Evolutionary conservation across 2,329 filamentous ascomycete genomes (phyloP).

Genomic region (Aureobasidium sp.): DNA sequence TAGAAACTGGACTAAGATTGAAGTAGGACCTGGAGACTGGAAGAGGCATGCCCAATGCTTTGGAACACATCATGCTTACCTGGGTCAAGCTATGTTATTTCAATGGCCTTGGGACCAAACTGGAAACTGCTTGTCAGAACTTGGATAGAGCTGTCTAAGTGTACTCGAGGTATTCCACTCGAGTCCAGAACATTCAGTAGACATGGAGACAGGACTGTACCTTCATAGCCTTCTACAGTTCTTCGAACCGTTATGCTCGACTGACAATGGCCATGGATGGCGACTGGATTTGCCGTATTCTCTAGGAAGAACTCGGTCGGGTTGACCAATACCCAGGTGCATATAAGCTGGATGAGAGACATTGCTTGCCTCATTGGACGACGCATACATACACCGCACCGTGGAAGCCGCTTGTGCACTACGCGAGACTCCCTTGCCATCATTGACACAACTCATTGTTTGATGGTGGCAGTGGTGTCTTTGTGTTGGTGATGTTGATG

Average conservation of each 20-base stretch:
- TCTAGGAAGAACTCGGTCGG: neutral
- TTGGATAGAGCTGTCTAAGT: neutral
- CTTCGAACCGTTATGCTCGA: neutral
- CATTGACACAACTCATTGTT: too few species aligned
- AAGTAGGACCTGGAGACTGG: neutral
- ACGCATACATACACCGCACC: too few species aligned
- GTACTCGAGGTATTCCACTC: too few species aligned
- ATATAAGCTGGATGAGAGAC: neutral
- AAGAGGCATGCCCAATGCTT: neutral
- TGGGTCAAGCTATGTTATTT: neutral
- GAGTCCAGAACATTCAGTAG: neutral
- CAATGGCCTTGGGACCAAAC: neutral
- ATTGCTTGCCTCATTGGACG: neutral
- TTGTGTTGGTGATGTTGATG: neutral
- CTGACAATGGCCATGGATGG: neutral
- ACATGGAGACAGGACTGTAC: neutral
- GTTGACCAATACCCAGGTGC: neutral
- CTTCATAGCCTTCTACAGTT: neutral
- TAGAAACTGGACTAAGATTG: neutral
- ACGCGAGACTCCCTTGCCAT: neutral
- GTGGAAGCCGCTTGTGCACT: neutral
- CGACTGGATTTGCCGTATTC: neutral
- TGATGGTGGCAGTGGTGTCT: neutral
- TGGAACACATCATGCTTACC: neutral
- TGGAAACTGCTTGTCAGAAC: neutral